These are phyloP conservation scores for Solanum appendiculatum DNA, from an alignment of 257 asterid species.

Conservation along the genomic window DNA sequence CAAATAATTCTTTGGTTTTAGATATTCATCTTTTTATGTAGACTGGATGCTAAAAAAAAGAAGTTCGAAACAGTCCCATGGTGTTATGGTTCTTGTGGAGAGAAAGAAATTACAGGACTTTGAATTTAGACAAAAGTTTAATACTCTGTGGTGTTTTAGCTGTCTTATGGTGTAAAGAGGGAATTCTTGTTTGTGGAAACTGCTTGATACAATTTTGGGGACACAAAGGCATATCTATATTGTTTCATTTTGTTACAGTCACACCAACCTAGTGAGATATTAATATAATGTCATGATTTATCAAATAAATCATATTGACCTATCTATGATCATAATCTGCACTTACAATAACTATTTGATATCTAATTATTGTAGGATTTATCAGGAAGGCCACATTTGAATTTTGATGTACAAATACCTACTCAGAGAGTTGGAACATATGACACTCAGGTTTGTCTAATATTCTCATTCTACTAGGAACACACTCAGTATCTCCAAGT, in stretches of 20 bases:
- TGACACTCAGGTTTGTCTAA: constrained; percentile 66
- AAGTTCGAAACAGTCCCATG: neutral
- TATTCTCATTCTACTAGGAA: neutral
- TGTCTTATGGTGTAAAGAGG: neutral
- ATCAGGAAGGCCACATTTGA: constrained; percentile 88
- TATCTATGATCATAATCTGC: neutral
- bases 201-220: neutral
- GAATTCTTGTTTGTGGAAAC: neutral
- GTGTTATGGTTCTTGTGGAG: neutral
- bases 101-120: neutral
- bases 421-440: constrained; percentile 91
- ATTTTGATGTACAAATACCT: constrained; percentile 75
- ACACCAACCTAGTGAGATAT: neutral
- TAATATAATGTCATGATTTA: neutral
- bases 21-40: neutral
- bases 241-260: neutral
- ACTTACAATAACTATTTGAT: neutral
- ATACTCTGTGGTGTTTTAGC: neutral
- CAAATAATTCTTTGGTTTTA: neutral
- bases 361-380: constrained; percentile 46
- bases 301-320: neutral
- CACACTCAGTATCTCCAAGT: neutral
- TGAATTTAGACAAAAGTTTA: neutral
- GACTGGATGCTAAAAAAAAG: neutral
- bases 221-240: neutral